These are phyloP conservation scores for Skeletonema menzelii DNA, from an alignment of 108 stramenopile species.

Conservation along the genomic window DNA sequence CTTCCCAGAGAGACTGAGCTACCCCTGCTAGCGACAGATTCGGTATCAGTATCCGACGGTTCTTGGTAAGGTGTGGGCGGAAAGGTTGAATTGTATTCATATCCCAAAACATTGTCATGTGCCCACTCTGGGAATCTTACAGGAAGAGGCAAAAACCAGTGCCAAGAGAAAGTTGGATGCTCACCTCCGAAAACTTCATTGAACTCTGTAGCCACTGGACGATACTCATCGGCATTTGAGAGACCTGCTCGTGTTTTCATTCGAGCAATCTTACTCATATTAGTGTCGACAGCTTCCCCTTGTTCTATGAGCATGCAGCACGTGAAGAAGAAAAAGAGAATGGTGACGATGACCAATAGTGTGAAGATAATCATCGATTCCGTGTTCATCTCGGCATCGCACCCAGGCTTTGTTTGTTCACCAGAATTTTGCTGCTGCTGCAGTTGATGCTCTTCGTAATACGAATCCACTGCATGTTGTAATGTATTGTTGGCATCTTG, in stretches of 20 bases:
- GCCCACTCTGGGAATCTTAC: slow-evolving; percentile 77
- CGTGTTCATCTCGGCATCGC: slow-evolving; percentile 8
- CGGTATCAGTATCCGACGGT: slow-evolving; percentile 25
- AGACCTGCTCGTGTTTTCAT: slow-evolving; percentile 84
- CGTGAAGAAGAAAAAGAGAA: slow-evolving; percentile 94
- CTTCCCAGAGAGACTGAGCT: not conserved
- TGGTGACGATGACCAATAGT: slow-evolving; percentile 47
- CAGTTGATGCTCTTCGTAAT: not conserved
- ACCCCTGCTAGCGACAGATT: slow-evolving; percentile 14
- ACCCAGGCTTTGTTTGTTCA: slow-evolving; percentile 27
- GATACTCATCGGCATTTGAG: slow-evolving; percentile 55
- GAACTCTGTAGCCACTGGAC: slow-evolving; percentile 77
- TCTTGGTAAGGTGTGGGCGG: slow-evolving; percentile 56
- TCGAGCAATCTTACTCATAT: slow-evolving; percentile 92
- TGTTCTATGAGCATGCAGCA: slow-evolving; percentile 95
- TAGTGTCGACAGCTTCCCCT: slow-evolving; percentile 83
- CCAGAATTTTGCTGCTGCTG: not conserved
- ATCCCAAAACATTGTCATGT: slow-evolving; percentile 76
- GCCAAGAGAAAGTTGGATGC: slow-evolving; percentile 64
- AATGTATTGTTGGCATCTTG: slow-evolving; percentile 19
- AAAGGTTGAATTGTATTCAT: slow-evolving; percentile 67
- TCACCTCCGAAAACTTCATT: slow-evolving; percentile 94
- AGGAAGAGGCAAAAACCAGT: slow-evolving; percentile 72
- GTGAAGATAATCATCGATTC: slow-evolving; percentile 12
- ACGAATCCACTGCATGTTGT: not conserved